These are phyloP conservation scores for Artemisia argyi DNA, from an alignment of 129 eudicot species.

Conservation along the genomic window DNA sequence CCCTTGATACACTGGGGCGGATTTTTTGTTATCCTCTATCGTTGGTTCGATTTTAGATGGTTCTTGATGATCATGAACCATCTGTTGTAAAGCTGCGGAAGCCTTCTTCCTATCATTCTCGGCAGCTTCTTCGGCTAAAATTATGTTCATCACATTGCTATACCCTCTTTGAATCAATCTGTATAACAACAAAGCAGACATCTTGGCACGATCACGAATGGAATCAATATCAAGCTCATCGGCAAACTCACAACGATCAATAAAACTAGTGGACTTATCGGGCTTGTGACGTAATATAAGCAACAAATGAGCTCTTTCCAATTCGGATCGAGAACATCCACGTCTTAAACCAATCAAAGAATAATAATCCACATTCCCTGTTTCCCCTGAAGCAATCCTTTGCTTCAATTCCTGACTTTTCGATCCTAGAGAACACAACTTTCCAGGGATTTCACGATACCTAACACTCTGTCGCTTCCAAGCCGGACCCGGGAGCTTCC, in stretches of 20 bases:
- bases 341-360: slow-evolving; percentile 70
- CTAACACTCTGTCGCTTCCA: slow-evolving; percentile 78
- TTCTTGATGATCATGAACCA: slow-evolving; percentile 30
- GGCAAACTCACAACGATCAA: slow-evolving; percentile 84
- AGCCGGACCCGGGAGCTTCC: slow-evolving; percentile 82
- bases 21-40: slow-evolving; percentile 22
- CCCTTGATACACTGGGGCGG: slow-evolving; percentile 71
- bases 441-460: slow-evolving; percentile 86
- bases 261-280: slow-evolving; percentile 66
- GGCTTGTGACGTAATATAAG: slow-evolving; percentile 84
- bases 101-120: slow-evolving; percentile 77
- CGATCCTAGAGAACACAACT: slow-evolving; percentile 46
- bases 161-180: slow-evolving; percentile 83
- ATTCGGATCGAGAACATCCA: slow-evolving; percentile 88
- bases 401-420: slow-evolving; percentile 78
- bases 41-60: slow-evolving; percentile 21
- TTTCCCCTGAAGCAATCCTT: slow-evolving; percentile 86
- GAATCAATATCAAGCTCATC: slow-evolving; percentile 73
- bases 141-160: slow-evolving; percentile 47
- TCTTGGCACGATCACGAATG: slow-evolving; percentile 65
- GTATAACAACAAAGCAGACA: slow-evolving; percentile 73
- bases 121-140: slow-evolving; percentile 61
- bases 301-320: slow-evolving; percentile 89
- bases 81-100: slow-evolving; percentile 45
- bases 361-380: slow-evolving; percentile 86